These are phyloP conservation scores for Ramichloridium luteum DNA, from an alignment of 2,329 filamentous ascomycete species.

Conservation along the genomic window DNA sequence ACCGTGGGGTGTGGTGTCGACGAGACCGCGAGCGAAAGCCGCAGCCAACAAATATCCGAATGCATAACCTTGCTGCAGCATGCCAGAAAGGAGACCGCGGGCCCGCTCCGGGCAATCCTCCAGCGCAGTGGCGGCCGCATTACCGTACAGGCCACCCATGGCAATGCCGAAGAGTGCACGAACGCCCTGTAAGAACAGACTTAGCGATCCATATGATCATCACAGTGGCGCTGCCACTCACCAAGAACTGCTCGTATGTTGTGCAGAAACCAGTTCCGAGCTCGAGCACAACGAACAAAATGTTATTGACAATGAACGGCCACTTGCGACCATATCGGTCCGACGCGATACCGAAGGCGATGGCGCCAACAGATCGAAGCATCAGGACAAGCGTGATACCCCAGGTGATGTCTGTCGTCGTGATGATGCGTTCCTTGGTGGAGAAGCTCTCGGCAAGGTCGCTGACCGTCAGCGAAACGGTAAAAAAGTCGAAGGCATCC, in stretches of 20 bases:
- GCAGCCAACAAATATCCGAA: slow-evolving; percentile 49
- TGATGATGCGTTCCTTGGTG: slow-evolving; percentile 23
- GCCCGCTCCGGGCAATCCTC: slow-evolving; percentile 49
- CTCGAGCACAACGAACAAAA: slow-evolving; percentile 49
- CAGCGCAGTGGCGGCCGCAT: slow-evolving; percentile 48
- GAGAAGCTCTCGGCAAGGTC: slow-evolving; percentile 42
- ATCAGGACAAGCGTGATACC: slow-evolving; percentile 45
- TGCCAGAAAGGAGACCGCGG: slow-evolving; percentile 47
- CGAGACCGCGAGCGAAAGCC: slow-evolving; percentile 41
- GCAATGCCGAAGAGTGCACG: slow-evolving; percentile 51
- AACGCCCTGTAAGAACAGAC: slow-evolving; percentile 29
- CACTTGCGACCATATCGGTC: slow-evolving; percentile 26
- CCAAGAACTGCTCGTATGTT: slow-evolving; percentile 46
- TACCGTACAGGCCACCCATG: slow-evolving; percentile 52
- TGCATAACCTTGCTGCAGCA: slow-evolving; percentile 52
- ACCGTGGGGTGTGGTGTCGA: slow-evolving; percentile 62
- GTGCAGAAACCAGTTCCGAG: slow-evolving; percentile 48
- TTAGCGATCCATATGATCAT: neutral
- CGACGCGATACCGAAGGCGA: slow-evolving; percentile 39
- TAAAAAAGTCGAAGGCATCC: slow-evolving; percentile 51
- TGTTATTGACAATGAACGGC: slow-evolving; percentile 48
- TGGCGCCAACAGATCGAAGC: slow-evolving; percentile 47
- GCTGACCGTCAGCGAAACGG: slow-evolving; percentile 44
- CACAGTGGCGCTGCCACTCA: neutral
- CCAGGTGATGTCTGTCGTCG: slow-evolving; percentile 49